A percentile compares a stretch with the other conserved stretches of the same genome.
Evolutionary conservation across 2,329 filamentous ascomycete genomes (phyloP).

Genomic region (Trichoderma lentiforme): DNA sequence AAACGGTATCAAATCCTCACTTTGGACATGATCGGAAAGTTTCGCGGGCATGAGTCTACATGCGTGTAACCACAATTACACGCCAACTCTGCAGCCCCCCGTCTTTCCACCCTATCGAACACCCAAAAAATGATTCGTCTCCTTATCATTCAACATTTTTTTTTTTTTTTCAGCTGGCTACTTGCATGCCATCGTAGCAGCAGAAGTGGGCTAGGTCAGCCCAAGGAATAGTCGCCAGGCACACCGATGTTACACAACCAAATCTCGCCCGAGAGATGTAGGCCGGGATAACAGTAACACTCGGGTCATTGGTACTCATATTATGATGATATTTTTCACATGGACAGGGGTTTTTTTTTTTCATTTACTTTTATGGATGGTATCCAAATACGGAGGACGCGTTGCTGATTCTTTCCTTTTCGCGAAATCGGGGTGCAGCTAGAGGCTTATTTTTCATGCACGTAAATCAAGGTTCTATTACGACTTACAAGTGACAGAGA

Average conservation of each 20-base stretch:
- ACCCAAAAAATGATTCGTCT: neutral
- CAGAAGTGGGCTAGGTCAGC: neutral
- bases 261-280: neutral
- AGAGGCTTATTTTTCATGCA: neutral
- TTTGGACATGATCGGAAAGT: neutral
- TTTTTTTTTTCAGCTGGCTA: neutral
- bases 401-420: neutral
- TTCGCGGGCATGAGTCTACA: neutral
- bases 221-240: neutral
- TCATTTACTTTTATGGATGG: neutral
- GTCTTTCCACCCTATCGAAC: neutral
- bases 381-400: neutral
- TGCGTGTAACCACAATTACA: neutral
- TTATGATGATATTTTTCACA: neutral
- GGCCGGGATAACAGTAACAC: neutral
- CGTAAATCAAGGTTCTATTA: neutral
- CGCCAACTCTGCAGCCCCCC: neutral
- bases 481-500: neutral
- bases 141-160: neutral
- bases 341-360: neutral
- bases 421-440: neutral
- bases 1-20: neutral
- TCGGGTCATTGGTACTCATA: neutral
- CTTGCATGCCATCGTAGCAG: neutral
- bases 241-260: neutral